These are phyloP conservation scores for Candida piceae DNA, from an alignment of 805 yeast genomes.

Conservation along the genomic window DNA sequence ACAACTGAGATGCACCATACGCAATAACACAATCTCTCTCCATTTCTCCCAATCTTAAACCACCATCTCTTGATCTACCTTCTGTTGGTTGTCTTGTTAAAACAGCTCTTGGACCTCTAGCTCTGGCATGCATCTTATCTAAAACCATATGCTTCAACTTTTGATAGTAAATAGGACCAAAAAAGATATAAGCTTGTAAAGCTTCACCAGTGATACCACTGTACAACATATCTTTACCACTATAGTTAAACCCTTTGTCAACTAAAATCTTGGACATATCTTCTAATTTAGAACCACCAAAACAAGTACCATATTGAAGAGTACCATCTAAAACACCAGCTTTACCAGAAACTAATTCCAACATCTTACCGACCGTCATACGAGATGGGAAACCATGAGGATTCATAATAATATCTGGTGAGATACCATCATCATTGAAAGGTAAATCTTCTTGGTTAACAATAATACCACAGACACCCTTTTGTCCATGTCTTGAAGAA, in stretches of 20 bases:
- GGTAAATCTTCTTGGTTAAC: slow-evolving; percentile 97
- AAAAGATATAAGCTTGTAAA: slow-evolving; percentile 94
- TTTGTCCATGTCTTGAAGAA: slow-evolving; percentile 96
- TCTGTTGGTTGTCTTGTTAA: slow-evolving; percentile 97
- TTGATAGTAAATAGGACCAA: slow-evolving; percentile 97
- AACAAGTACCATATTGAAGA: slow-evolving; percentile 94
- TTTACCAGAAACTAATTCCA: slow-evolving; percentile 92
- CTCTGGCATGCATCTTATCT: slow-evolving; percentile 99
- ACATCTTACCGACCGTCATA: slow-evolving; percentile 99
- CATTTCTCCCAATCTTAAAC: slow-evolving; percentile 98
- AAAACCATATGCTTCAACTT: slow-evolving; percentile 98
- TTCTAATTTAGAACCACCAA: slow-evolving; percentile 94
- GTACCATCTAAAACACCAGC: slow-evolving; percentile 94
- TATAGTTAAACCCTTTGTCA: slow-evolving; percentile 86
- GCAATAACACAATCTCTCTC: slow-evolving; percentile 99
- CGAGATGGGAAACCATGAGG: slow-evolving; percentile 99
- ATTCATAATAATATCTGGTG: slow-evolving; percentile 96
- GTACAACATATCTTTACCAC: slow-evolving; percentile 96
- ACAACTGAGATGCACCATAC: slow-evolving; percentile 93
- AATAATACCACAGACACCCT: slow-evolving; percentile 98
- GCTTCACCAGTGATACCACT: slow-evolving; percentile 98
- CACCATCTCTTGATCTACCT: slow-evolving; percentile 99
- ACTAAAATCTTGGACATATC: slow-evolving; percentile 91
- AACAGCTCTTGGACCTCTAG: slow-evolving; percentile 98
- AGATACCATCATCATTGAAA: slow-evolving; percentile 84